Conservation (phyloP, 306 rosid genomes). For the Spatholobus suberectus region DNA sequence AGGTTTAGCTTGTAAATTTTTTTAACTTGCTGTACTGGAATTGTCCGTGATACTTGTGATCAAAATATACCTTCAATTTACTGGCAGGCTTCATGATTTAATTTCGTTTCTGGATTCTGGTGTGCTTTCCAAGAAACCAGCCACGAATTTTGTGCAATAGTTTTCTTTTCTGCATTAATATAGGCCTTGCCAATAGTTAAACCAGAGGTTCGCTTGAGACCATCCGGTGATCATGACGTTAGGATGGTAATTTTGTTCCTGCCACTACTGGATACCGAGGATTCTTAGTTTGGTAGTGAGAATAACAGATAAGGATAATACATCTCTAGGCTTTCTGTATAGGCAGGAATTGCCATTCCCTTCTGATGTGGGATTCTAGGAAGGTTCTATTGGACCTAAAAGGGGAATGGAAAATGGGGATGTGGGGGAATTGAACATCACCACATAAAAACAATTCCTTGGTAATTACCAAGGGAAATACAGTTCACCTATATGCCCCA, state of each 20-base stretch:
- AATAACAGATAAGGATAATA: background rate
- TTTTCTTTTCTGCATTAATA: background rate
- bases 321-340: background rate
- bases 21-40: background rate
- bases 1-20: background rate
- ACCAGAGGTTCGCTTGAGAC: background rate
- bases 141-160: slow-evolving; percentile 14
- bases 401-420: background rate
- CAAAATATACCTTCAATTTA: slow-evolving; percentile 14
- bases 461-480: too few species aligned
- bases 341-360: background rate
- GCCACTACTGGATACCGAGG: background rate
- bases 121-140: slow-evolving; percentile 5
- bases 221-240: background rate
- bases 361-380: background rate
- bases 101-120: slow-evolving; percentile 9
- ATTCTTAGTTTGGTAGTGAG: background rate
- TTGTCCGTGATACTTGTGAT: slow-evolving; percentile 2
- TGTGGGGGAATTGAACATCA: background rate
- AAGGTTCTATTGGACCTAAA: background rate
- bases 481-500: too few species aligned
- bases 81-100: slow-evolving; percentile 15
- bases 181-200: slow-evolving; percentile 19
- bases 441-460: background rate
- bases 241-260: background rate